Evolutionary conservation across 169 alveolate genomes (phyloP).

Genomic region (Perkinsus marinus): DNA sequence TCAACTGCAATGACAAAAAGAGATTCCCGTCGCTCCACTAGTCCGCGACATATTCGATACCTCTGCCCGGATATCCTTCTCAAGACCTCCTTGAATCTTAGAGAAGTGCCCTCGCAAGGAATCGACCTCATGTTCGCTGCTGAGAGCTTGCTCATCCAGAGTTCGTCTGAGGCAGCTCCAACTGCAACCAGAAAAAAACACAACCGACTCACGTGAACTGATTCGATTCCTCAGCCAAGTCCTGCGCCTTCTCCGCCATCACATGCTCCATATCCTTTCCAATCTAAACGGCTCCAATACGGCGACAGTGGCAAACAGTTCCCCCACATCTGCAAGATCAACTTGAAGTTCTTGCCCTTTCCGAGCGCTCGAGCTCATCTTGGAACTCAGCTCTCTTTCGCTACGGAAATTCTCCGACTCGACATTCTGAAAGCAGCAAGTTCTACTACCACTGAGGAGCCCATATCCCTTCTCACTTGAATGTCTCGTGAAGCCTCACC

Average conservation of each 20-base stretch:
- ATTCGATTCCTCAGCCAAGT: neutral
- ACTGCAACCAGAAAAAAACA: neutral
- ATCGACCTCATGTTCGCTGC: neutral
- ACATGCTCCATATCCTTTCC: neutral
- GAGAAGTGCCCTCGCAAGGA: neutral
- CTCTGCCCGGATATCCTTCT: neutral
- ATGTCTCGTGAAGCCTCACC: neutral
- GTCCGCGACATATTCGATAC: neutral
- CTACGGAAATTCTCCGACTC: neutral
- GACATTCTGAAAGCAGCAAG: neutral
- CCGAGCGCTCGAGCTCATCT: neutral
- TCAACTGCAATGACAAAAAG: neutral
- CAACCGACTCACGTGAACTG: neutral
- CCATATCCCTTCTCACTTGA: neutral
- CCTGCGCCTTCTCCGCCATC: neutral
- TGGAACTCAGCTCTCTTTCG: neutral
- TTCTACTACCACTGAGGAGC: neutral
- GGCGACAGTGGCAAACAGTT: neutral
- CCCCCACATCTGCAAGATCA: neutral
- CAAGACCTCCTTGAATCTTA: neutral
- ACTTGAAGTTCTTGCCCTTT: neutral
- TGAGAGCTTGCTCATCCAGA: neutral
- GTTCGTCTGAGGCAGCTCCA: neutral
- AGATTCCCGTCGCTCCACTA: neutral
- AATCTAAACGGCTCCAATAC: neutral